Evolutionary conservation across 179 eudicot species (phyloP).

Genomic region (Gypsophila paniculata): DNA sequence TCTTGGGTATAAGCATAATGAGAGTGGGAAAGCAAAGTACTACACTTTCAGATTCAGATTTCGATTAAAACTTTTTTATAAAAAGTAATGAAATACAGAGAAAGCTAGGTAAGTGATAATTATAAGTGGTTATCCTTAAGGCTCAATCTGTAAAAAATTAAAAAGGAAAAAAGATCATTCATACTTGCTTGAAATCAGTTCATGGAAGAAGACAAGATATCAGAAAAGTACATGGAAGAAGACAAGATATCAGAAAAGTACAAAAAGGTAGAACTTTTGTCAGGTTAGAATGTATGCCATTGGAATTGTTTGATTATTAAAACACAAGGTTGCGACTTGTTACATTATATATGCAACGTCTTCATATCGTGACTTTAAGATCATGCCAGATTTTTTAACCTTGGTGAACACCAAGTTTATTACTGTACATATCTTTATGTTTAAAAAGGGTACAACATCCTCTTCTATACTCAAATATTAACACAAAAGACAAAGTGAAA

Average conservation of each 20-base stretch:
- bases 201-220: background rate
- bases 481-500: too few relatives aligned
- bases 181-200: background rate
- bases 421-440: too few relatives aligned
- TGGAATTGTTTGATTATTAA: background rate
- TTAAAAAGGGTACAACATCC: too few relatives aligned
- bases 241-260: background rate
- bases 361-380: too few relatives aligned
- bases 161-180: background rate
- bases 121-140: background rate
- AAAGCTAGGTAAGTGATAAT: background rate
- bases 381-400: too few relatives aligned
- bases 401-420: too few relatives aligned
- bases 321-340: background rate
- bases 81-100: too few relatives aligned
- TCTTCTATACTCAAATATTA: too few relatives aligned
- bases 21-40: constrained; percentile 2
- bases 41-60: background rate
- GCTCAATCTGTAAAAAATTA: background rate
- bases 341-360: too few relatives aligned
- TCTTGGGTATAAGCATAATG: background rate
- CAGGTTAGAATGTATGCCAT: background rate
- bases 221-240: background rate
- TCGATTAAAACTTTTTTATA: background rate
- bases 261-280: background rate